Base-by-base conservation (phyloP, 2,329 filamentous ascomycete species). In the Ophiostoma pallidulum region DNA sequence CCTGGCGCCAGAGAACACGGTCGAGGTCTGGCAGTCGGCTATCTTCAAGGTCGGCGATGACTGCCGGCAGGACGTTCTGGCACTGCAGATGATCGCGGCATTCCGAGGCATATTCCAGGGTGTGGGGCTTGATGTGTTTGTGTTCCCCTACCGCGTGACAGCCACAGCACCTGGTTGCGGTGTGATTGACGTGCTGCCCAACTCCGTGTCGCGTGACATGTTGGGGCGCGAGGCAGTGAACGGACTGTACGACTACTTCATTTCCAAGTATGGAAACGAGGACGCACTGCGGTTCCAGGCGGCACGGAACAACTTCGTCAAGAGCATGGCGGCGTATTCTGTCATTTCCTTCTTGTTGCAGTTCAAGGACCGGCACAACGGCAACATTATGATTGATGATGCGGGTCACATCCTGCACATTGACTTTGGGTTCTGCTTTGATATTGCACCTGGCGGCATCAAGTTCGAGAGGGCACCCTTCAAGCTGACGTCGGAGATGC, bases 1-100 rank as follows among this genome's bases (percentile, higher is more conserved):
- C 8, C 58, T 38, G 4, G 60, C 60, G 9, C 58, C 59, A 24
- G 67, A 69, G 45, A 78, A 76, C 58, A 86, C 80, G 0, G 80
- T 94, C 56, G 94, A 98, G 64, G 84, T 91, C n/a, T 97, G 92
- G 94, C 92, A 98, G 65, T 94, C 89, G 2, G 92, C 91, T 48
- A 99, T 99, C 60, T 99, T 99, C 80, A 99, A 99, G 65, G 94
- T 99, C 41, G 92, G 92, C 53, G 92, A 99, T 62, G 92, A 99
- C 65, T 97, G 92, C 63, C 84, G 92, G 43, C 92, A 99, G 67
- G 94, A 99, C 59, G 86, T 99, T 45, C 74, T 99, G 51, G 92
- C 92, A 2, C 72, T 99, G 52, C 92, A 98, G 66, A 94, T 99
- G 84, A 96, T 99, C 62, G 84, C 92, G 0, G 89, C 90, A 1